Base-by-base conservation (phyloP, 2,329 filamentous ascomycete species). In the Leptodontidium sp. region DNA sequence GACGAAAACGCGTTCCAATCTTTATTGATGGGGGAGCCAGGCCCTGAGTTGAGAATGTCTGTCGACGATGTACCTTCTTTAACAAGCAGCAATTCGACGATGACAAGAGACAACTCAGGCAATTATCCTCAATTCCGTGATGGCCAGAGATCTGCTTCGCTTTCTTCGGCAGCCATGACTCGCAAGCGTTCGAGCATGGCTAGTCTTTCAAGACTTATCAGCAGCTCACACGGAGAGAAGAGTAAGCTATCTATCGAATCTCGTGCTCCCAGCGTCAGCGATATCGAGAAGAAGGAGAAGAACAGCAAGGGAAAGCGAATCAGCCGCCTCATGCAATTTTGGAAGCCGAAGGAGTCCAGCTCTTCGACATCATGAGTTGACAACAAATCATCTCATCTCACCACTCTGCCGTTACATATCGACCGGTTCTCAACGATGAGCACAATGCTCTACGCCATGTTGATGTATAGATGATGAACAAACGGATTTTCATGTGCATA, bases 321-420 rank as follows among this genome's bases (percentile, higher is more conserved):
- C 47, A 91, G 92, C 77, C 90, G 91, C 63, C 85, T 94, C 82
- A 89, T 93, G 85, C 89, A 91, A 74, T 94, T 94, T 79, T 94
- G 91, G 91, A 93, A 91, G 80, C 73, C 76, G 1, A 77, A 75
- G 59, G 72, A 75, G 17, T 43, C 64, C 32, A 35, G 65, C 6
- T 40, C 69, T 52, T 66, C 66, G 26, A 61, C 49, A 26, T 26
- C 32, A 47, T 71, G 61, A 72, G 29, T 32, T 26, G 61, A 14
- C 29, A 35, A 35, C 45, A 12, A 57, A 29, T n/a, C 40, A 61
- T 24, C 21, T 45, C 24, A 47, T 45, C 40, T 62, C 55, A 32
- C 57, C 32, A 61, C 53, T 67, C 49, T 50, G 14, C 24, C 38
- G 12, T 26, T 55, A 32, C 17, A 21, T 26, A 17, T 24, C 29